Conservation (phyloP, 192 early-diverging fungal genomes). For the Coemansia sp. region DNA sequence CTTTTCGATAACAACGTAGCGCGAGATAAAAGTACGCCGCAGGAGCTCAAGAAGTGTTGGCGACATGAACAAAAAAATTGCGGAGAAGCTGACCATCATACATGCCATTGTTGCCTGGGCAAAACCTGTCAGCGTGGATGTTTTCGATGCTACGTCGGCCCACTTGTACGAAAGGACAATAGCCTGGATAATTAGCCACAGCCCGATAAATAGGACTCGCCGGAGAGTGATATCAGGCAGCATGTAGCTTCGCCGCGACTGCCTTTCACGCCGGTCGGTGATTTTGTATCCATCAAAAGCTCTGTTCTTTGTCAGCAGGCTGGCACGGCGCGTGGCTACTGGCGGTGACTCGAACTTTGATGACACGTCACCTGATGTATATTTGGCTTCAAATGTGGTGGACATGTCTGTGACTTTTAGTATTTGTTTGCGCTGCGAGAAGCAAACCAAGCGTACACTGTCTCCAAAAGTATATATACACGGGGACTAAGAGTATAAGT, state of each 20-base stretch:
- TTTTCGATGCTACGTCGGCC: constrained; percentile 51
- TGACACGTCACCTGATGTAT: constrained; percentile 10
- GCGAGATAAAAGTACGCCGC: constrained; percentile 68
- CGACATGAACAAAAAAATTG: constrained; percentile 74
- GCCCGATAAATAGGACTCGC: constrained; percentile 50
- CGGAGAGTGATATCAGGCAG: constrained; percentile 49
- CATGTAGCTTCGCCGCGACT: constrained; percentile 10
- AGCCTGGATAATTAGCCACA: constrained; percentile 61
- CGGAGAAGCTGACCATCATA: constrained; percentile 54
- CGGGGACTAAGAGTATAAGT: no score
- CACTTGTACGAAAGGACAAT: constrained; percentile 58
- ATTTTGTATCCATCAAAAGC: constrained; percentile 51
- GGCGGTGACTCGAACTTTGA: constrained; percentile 1
- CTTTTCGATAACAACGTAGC: constrained; percentile 76
- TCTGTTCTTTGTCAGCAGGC: constrained; percentile 43
- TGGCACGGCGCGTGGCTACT: constrained; percentile 28
- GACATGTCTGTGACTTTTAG: constrained; percentile 7
- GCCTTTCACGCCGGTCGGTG: constrained; percentile 11
- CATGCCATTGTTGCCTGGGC: constrained; percentile 42
- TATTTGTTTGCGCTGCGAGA: no score
- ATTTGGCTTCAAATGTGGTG: constrained; percentile 25
- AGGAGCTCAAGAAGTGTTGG: constrained; percentile 72
- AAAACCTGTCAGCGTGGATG: constrained; percentile 44
- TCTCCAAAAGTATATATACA: background rate
- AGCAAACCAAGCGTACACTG: no score